phyloP scores from a whole-genome alignment of 192 early-diverging fungal species.

The Diversispora epigaea region DNA sequence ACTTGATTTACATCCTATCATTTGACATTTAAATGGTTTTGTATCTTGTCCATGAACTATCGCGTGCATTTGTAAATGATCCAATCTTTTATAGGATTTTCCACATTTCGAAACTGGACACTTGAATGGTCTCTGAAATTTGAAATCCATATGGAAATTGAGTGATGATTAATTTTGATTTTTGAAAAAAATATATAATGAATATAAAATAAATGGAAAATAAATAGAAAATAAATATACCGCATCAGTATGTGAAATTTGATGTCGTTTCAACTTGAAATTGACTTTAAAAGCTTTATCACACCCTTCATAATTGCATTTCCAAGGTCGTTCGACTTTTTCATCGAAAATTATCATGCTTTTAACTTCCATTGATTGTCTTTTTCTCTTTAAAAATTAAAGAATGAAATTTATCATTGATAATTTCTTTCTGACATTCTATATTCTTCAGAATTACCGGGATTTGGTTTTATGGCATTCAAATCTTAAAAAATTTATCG shows the following conservation, averaged over 20 bases:
- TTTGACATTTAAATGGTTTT: conserved; percentile 17
- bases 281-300: not conserved
- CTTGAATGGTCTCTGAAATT: not conserved
- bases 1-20: conserved; percentile 8
- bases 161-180: not conserved
- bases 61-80: conserved; percentile 11
- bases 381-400: too few species aligned
- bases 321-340: not conserved
- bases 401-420: too few species aligned
- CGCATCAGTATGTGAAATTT: conserved; percentile 8
- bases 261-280: conserved; percentile 1
- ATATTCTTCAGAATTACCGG: too few species aligned
- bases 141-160: too few species aligned
- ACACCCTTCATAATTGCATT: conserved; percentile 22
- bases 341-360: too few species aligned
- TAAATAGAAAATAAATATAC: not conserved
- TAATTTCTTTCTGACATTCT: too few species aligned
- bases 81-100: conserved; percentile 15
- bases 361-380: too few species aligned
- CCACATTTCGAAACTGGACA: conserved; percentile 7
- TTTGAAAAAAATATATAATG: not conserved
- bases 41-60: conserved; percentile 1
- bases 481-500: too few species aligned
- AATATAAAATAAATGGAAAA: not conserved
- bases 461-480: too few species aligned